Percentiles rank a stretch among this genome's conserved stretches.
Evolutionary conservation across 108 stramenopile species (phyloP).

Genomic region (Stephanodiscus triporus): DNA sequence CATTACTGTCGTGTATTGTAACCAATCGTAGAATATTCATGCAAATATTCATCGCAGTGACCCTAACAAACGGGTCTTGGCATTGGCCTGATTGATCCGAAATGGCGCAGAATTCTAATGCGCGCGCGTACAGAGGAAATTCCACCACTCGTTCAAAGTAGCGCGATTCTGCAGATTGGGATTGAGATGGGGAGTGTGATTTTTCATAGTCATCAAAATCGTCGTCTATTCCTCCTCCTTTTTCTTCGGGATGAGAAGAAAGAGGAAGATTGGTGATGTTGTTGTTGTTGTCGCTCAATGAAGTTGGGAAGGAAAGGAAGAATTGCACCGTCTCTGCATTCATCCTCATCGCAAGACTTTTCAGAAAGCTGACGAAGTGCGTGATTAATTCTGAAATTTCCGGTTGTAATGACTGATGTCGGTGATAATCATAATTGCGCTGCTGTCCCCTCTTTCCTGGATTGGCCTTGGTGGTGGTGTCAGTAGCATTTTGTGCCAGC

Average conservation of each 20-base stretch:
- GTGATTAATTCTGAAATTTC: conserved; percentile 83
- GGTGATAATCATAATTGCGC: background rate
- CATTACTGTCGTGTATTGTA: conserved; percentile 43
- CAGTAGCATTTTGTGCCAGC: background rate
- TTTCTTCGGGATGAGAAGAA: background rate
- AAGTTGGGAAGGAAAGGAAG: conserved; percentile 69
- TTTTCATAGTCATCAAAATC: background rate
- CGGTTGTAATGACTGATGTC: conserved; percentile 11
- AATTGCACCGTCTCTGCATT: conserved; percentile 89
- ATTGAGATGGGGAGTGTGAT: conserved; percentile 17
- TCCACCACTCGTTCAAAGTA: conserved; percentile 45
- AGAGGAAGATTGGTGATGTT: background rate
- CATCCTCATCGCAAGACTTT: conserved; percentile 86
- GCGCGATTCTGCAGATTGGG: conserved; percentile 40
- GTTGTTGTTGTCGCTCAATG: background rate
- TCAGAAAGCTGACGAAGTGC: conserved; percentile 84
- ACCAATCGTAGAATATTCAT: conserved; percentile 84
- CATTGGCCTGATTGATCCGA: conserved; percentile 32
- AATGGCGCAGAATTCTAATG: conserved; percentile 75
- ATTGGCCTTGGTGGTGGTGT: background rate
- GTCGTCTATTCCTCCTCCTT: background rate
- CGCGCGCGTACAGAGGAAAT: conserved; percentile 85
- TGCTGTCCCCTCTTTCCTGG: conserved; percentile 1
- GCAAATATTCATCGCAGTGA: conserved; percentile 91
- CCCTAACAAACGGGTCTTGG: conserved; percentile 82